Base-by-base conservation (phyloP, 2,329 filamentous ascomycete genomes). In the Phyllosticta citribraziliensis region DNA sequence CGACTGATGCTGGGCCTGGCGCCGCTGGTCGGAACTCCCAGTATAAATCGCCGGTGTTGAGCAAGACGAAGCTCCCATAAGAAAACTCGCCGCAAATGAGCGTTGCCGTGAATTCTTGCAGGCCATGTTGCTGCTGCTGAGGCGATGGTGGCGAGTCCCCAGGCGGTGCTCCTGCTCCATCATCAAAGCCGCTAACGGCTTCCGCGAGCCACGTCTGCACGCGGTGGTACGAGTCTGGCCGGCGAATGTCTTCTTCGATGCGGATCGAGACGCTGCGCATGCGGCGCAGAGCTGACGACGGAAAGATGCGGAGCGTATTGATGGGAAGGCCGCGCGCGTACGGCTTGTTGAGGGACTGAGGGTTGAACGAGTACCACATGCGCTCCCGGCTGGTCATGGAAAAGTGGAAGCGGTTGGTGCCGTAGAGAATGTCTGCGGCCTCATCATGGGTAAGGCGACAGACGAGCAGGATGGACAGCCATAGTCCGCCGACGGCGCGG, bases 371-470 rank as follows among this genome's bases (percentile, higher is more conserved):
- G 52, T 27, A 14, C 59, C 59, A 61, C 25, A 52, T 33, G 55
- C 59, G 55, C 55, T 60, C 58, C 19, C 52, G 52, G 47, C 47
- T 53, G 22, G 59, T 61, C 24, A 63, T 40, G 1, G 25, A 9
- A 58, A 63, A 63, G 55, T 66, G 65, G 62, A 66, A 66, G 19
- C 61, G 62, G 35, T 66, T 66, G 30, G 59, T 58, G 10, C 57
- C 64, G 56, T 65, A 66, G 20, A 66, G 63, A 10, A 65, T 54
- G 30, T 61, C 60, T 20, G 63, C 57, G 12, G 64, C 63, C 62
- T 66, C 65, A 52, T 64, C 63, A 51, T 66, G 63, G 11, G 64
- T 52, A 22, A 63, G 64, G n/a, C 64, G 65, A 61, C 65, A 65
- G 14, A 52, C 54, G 24, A 51, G 59, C 4, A 66, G 30, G n/a